phyloP scores from a whole-genome alignment of 108 stramenopile species.

The Licmophora abbreviata region DNA sequence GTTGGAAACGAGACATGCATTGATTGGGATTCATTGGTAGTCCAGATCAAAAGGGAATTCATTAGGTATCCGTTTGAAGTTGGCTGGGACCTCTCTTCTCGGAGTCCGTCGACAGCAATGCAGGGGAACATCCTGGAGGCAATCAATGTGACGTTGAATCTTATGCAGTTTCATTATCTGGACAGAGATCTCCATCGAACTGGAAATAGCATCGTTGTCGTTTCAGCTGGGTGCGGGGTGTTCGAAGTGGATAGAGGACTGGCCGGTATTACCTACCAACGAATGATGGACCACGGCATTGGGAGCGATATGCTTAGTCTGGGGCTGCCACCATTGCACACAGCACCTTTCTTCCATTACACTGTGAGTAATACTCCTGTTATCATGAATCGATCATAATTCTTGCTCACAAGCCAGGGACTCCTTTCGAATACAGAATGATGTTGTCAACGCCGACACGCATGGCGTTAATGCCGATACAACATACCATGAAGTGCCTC shows the following conservation, averaged over 20 bases:
- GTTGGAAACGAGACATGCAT: constrained; percentile 84
- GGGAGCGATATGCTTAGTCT: constrained; percentile 97
- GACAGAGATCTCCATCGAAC: constrained; percentile 91
- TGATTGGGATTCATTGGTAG: constrained; percentile 74
- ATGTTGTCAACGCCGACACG: constrained; percentile 13
- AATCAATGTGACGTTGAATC: constrained; percentile 94
- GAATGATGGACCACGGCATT: constrained; percentile 99
- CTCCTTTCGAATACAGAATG: constrained; percentile 21
- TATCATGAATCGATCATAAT: not conserved
- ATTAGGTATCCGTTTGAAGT: constrained; percentile 75
- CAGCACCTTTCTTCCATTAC: constrained; percentile 94
- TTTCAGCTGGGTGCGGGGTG: constrained; percentile 93
- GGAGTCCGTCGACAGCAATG: constrained; percentile 70
- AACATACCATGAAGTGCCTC: constrained; percentile 73
- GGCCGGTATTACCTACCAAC: constrained; percentile 93
- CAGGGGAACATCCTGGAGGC: constrained; percentile 97
- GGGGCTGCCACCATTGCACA: constrained; percentile 91
- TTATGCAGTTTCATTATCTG: constrained; percentile 92
- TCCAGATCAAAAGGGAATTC: constrained; percentile 82
- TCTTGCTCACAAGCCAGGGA: too few relatives aligned
- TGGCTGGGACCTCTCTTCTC: constrained; percentile 66
- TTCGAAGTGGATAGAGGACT: constrained; percentile 87
- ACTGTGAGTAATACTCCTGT: constrained; percentile 27
- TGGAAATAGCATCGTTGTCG: constrained; percentile 91
- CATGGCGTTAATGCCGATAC: constrained; percentile 23